Evolutionary conservation across 257 asterid genomes (phyloP).

Genomic region (Solanum corneliomulleri): DNA sequence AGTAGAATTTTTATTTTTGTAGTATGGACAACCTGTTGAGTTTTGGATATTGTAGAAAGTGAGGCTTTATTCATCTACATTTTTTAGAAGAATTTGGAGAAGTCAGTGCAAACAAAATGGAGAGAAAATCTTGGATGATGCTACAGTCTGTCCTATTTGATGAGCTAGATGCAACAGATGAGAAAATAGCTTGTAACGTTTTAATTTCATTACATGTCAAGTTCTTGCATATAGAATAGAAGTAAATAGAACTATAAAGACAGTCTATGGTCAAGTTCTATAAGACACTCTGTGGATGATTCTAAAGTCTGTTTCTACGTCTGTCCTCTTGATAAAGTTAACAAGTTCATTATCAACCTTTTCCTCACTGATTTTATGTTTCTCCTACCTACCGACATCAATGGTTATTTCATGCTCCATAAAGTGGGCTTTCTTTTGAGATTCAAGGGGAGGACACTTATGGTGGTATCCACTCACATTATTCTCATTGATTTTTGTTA

Average conservation of each 20-base stretch:
- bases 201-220: too few species aligned
- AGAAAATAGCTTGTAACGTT: neutral
- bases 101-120: neutral
- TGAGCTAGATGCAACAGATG: neutral
- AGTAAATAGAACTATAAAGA: too few species aligned
- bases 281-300: too few species aligned
- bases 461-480: neutral
- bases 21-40: neutral
- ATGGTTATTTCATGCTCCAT: neutral
- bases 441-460: neutral
- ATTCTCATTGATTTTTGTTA: too few species aligned
- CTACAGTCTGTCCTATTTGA: neutral
- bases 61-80: neutral
- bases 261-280: too few species aligned
- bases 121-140: neutral
- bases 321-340: too few species aligned
- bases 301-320: too few species aligned
- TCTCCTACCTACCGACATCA: neutral
- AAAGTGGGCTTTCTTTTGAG: neutral
- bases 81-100: neutral
- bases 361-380: neutral
- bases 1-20: neutral
- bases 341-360: too few species aligned
- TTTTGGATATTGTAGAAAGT: neutral
- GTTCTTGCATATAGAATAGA: too few species aligned